Conservation (phyloP, 768 basidiomycete genomes). For the Pisolithus orientalis region DNA sequence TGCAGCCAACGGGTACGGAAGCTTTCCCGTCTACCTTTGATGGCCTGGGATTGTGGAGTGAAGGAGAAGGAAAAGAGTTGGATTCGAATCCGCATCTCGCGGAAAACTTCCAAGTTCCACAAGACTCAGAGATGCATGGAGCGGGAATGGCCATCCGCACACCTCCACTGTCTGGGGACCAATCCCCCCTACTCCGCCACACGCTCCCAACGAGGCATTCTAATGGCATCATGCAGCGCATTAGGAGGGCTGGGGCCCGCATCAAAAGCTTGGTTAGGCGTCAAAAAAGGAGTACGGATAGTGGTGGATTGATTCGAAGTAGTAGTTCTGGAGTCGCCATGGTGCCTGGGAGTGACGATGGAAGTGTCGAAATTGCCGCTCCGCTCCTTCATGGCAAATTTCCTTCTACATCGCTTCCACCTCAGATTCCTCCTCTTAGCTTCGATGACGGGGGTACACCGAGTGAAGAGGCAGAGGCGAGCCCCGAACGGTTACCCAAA, state of each 20-base stretch:
- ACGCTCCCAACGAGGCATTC: constrained; percentile 8
- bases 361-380: constrained; percentile 25
- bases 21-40: constrained; percentile 27
- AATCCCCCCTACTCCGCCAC: not conserved
- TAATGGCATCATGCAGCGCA: constrained; percentile 17
- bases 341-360: constrained; percentile 24
- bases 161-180: constrained; percentile 2
- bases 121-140: constrained; percentile 3
- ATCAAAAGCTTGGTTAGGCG: constrained; percentile 22
- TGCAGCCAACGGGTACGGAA: constrained; percentile 25
- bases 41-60: constrained; percentile 23
- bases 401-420: not conserved
- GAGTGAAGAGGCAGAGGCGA: constrained; percentile 11
- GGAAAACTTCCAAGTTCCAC: constrained; percentile 7
- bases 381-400: constrained; percentile 22
- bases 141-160: constrained; percentile 5
- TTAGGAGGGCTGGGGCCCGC: constrained; percentile 22
- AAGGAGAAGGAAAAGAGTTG: constrained; percentile 17
- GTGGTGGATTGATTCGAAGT: constrained; percentile 15
- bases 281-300: constrained; percentile 5
- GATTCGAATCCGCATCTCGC: constrained; percentile 10
- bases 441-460: constrained; percentile 1
- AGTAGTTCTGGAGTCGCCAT: constrained; percentile 15
- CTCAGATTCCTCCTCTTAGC: constrained; percentile 3
- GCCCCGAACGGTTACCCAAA: constrained; percentile 20